A percentile compares a stretch with the other conserved stretches of the same genome.
Conservation (phyloP, 768 basidiomycete species). For the Leucocoprinus leucothites region DNA sequence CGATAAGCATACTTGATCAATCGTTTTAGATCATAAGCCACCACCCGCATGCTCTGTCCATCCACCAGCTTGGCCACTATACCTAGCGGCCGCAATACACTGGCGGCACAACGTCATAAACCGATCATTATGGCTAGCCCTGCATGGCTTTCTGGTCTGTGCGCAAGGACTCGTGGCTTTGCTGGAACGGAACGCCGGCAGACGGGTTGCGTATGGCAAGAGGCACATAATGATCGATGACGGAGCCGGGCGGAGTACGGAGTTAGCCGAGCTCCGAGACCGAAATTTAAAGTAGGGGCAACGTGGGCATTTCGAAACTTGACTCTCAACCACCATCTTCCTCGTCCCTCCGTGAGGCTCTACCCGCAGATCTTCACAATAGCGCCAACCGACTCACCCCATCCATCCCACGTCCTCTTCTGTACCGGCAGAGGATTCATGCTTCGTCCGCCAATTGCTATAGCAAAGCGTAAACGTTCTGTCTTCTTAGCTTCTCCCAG, state of each 20-base stretch:
- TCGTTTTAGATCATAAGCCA: too few species aligned
- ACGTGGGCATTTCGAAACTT: constrained; percentile 12
- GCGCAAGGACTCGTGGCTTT: neutral
- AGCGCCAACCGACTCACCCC: constrained; percentile 52
- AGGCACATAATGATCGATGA: neutral
- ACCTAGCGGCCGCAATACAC: neutral
- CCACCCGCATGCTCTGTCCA: too few species aligned
- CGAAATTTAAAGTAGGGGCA: constrained; percentile 8
- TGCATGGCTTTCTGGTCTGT: neutral
- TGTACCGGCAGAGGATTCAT: constrained; percentile 84
- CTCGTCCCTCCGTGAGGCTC: constrained; percentile 20
- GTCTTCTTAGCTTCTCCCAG: constrained; percentile 46
- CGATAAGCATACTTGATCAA: too few species aligned
- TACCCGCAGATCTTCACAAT: constrained; percentile 49
- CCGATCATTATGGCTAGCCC: neutral
- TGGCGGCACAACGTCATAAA: too few species aligned
- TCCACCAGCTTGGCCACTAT: too few species aligned
- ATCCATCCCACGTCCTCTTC: constrained; percentile 45
- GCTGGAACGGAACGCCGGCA: too few species aligned
- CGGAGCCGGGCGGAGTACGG: constrained; percentile 3
- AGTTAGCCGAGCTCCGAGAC: constrained; percentile 5
- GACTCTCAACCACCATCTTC: constrained; percentile 11
- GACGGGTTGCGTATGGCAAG: neutral
- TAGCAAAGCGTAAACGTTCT: constrained; percentile 63
- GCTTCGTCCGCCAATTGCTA: constrained; percentile 85